Conservation (phyloP, 2,329 filamentous ascomycete genomes). For the Epichloe bromicola region DNA sequence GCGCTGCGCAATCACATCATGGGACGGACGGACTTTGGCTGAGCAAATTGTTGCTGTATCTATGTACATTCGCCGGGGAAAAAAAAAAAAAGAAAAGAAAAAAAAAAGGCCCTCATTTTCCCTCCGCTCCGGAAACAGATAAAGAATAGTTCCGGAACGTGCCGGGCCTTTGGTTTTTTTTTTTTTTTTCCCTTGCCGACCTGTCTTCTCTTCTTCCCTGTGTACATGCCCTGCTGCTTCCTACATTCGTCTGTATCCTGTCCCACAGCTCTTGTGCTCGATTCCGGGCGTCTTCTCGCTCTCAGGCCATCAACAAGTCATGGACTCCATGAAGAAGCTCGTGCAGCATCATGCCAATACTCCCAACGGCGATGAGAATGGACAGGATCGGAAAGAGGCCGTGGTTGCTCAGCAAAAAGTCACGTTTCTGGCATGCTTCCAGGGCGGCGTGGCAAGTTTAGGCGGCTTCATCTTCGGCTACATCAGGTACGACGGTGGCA, state of each 20-base stretch:
- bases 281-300: too few relatives aligned
- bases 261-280: too few relatives aligned
- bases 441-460: slow-evolving; percentile 39
- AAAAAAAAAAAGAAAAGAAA: too few relatives aligned
- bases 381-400: neutral
- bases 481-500: slow-evolving; percentile 27
- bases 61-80: too few relatives aligned
- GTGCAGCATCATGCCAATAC: neutral
- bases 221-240: neutral
- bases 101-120: too few relatives aligned
- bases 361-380: neutral
- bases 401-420: slow-evolving; percentile 13
- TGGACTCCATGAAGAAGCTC: slow-evolving; percentile 1
- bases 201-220: neutral
- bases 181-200: too few relatives aligned
- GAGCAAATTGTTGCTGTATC: neutral
- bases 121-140: neutral
- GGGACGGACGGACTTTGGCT: neutral
- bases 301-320: neutral
- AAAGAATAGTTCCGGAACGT: neutral
- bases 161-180: too few relatives aligned
- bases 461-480: slow-evolving; percentile 47
- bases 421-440: slow-evolving; percentile 30
- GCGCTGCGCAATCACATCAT: too few relatives aligned
- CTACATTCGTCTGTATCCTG: neutral